A percentile compares a stretch with the other conserved stretches of the same genome.
Evolutionary conservation across 2,329 filamentous ascomycete genomes (phyloP).

Genomic region (Fusarium illudens): DNA sequence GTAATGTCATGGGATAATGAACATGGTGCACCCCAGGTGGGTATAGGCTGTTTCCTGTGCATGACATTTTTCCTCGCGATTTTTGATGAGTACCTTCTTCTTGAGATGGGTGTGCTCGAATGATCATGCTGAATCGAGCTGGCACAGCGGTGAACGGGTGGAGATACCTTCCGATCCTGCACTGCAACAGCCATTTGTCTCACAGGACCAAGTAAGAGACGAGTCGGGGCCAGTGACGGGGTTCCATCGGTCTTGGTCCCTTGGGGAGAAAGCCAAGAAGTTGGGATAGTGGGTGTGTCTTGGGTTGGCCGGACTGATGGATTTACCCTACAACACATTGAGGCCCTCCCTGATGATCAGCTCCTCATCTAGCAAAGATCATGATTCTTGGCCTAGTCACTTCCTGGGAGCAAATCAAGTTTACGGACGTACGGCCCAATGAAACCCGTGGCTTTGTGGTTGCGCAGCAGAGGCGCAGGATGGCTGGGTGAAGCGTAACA

Average conservation of each 20-base stretch:
- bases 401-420: not conserved
- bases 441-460: not conserved
- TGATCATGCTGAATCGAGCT: not conserved
- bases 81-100: not conserved
- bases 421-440: not conserved
- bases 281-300: not conserved
- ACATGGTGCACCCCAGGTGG: too few species aligned
- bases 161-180: not conserved
- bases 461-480: not conserved
- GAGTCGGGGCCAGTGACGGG: not conserved
- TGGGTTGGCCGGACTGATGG: not conserved
- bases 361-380: not conserved
- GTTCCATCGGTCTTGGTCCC: not conserved
- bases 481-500: not conserved
- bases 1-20: not conserved
- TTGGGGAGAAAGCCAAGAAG: not conserved
- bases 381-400: not conserved
- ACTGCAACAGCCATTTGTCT: not conserved
- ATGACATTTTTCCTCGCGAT: not conserved
- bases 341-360: not conserved
- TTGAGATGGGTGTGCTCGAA: not conserved
- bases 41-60: too few species aligned
- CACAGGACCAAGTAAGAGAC: not conserved
- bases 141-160: not conserved
- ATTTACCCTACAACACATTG: not conserved